A percentile compares a stretch with the other conserved stretches of the same genome.
Evolutionary conservation across 768 basidiomycete species (phyloP).

Genomic region (Termitomyces sp.): DNA sequence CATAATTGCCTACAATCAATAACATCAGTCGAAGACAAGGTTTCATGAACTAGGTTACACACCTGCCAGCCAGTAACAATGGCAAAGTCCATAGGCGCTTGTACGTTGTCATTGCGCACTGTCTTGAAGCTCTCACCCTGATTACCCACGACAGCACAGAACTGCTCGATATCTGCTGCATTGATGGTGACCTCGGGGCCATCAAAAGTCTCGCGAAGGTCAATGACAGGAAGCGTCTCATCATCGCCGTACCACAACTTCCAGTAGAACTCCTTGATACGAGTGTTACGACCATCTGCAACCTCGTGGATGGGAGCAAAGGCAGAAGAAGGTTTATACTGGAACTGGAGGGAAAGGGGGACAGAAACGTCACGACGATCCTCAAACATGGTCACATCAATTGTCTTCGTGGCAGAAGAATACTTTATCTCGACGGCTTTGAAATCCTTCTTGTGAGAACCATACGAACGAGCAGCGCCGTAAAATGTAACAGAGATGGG

Average conservation of each 20-base stretch:
- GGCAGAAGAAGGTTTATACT: slow-evolving; percentile 83
- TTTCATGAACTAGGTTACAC: slow-evolving; percentile 20
- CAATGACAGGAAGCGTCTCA: slow-evolving; percentile 68
- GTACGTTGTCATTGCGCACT: slow-evolving; percentile 58
- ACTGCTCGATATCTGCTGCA: slow-evolving; percentile 72
- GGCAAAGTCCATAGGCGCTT: slow-evolving; percentile 98
- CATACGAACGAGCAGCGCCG: slow-evolving; percentile 78
- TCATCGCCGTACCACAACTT: slow-evolving; percentile 94
- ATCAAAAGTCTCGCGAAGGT: slow-evolving; percentile 75
- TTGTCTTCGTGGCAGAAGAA: slow-evolving; percentile 42
- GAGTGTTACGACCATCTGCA: slow-evolving; percentile 71
- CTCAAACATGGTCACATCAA: slow-evolving; percentile 75
- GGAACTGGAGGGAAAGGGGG: slow-evolving; percentile 77
- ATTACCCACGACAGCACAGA: slow-evolving; percentile 92
- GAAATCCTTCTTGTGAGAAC: slow-evolving; percentile 66
- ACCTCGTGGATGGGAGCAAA: slow-evolving; percentile 93
- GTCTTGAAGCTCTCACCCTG: slow-evolving; percentile 88
- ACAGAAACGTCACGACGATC: slow-evolving; percentile 74
- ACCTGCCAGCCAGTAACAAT: slow-evolving; percentile 99
- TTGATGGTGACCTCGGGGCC: slow-evolving; percentile 84
- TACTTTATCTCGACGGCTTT: slow-evolving; percentile 78
- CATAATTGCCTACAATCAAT: slow-evolving; percentile 81
- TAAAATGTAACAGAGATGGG: slow-evolving; percentile 61
- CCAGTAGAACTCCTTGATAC: slow-evolving; percentile 99
- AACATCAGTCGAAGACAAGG: slow-evolving; percentile 4